Conservation (phyloP, 2,329 filamentous ascomycete species). For the Aspergillus fructus region DNA sequence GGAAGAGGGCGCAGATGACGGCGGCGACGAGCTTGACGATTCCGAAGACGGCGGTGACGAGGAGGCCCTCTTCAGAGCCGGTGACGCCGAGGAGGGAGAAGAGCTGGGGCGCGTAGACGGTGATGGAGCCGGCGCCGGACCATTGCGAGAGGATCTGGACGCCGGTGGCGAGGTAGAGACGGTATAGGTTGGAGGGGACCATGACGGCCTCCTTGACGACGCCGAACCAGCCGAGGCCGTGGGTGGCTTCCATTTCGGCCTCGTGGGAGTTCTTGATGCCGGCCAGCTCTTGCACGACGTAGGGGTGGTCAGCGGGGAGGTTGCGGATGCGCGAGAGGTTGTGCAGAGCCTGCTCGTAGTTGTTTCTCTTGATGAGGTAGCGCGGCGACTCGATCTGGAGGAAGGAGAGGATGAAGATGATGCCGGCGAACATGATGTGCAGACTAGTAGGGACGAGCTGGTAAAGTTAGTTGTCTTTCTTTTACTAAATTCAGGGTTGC, state of each 20-base stretch:
- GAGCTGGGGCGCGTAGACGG: conserved; percentile 72
- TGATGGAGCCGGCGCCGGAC: conserved; percentile 72
- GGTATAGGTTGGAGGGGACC: conserved; percentile 67
- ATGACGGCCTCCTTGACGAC: conserved; percentile 68
- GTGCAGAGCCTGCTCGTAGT: conserved; percentile 48
- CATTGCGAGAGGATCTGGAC: conserved; percentile 73
- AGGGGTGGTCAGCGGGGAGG: conserved; percentile 59
- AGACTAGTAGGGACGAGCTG: conserved; percentile 65
- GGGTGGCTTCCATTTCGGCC: conserved; percentile 69
- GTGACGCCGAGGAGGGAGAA: conserved; percentile 71
- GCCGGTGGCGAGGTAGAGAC: conserved; percentile 66
- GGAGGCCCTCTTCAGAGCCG: conserved; percentile 66
- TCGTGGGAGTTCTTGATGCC: conserved; percentile 66
- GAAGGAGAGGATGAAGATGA: conserved; percentile 70
- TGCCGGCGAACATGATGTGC: conserved; percentile 72
- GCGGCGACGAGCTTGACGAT: conserved; percentile 70
- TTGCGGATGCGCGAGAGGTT: conserved; percentile 57
- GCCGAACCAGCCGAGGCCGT: conserved; percentile 63
- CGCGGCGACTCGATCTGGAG: conserved; percentile 69
- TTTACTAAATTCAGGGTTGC: too few relatives aligned
- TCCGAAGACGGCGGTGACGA: conserved; percentile 74
- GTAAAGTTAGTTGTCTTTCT: too few relatives aligned
- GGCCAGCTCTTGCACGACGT: conserved; percentile 61
- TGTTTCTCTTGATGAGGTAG: conserved; percentile 65
- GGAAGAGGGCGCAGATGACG: conserved; percentile 70